These are phyloP conservation scores for Pharnaceum exiguum DNA, from an alignment of 148 eudicot species.

Conservation along the genomic window DNA sequence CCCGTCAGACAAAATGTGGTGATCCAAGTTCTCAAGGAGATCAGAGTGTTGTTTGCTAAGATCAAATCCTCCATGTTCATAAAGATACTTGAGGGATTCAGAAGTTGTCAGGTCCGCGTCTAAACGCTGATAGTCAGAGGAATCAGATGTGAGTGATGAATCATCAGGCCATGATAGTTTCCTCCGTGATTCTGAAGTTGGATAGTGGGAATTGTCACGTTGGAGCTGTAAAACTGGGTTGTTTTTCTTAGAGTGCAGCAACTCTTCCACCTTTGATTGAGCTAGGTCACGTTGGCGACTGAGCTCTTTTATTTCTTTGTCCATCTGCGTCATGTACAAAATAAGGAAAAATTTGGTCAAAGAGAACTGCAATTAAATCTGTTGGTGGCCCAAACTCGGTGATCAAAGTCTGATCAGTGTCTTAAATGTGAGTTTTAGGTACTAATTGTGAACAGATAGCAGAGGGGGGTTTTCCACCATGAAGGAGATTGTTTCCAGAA, in stretches of 20 bases:
- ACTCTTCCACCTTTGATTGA: slow-evolving; percentile 56
- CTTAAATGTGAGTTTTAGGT: no score
- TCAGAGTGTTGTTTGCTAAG: slow-evolving; percentile 24
- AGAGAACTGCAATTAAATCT: not conserved
- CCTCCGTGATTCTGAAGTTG: slow-evolving; percentile 20
- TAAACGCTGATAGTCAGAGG: slow-evolving; percentile 46
- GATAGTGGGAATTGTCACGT: slow-evolving; percentile 32
- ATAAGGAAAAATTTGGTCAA: not conserved
- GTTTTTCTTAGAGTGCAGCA: slow-evolving; percentile 38
- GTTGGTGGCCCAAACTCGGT: no score
- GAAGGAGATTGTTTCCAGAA: no score
- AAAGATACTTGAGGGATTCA: slow-evolving; percentile 30
- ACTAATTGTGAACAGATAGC: no score
- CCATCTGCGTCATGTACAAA: slow-evolving; percentile 53
- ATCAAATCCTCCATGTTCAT: slow-evolving; percentile 22
- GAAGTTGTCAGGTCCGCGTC: slow-evolving; percentile 39
- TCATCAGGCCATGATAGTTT: slow-evolving; percentile 47
- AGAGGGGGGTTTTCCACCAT: no score
- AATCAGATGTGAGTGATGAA: slow-evolving; percentile 64
- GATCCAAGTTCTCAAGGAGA: slow-evolving; percentile 36
- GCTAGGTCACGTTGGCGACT: slow-evolving; percentile 75
- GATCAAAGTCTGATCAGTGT: no score
- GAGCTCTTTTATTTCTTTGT: slow-evolving; percentile 69
- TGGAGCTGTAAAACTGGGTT: slow-evolving; percentile 26
- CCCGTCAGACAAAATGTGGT: slow-evolving; percentile 37